These are phyloP conservation scores for Pythium plurisporium DNA, from an alignment of 352 stramenopile species.

Conservation along the genomic window DNA sequence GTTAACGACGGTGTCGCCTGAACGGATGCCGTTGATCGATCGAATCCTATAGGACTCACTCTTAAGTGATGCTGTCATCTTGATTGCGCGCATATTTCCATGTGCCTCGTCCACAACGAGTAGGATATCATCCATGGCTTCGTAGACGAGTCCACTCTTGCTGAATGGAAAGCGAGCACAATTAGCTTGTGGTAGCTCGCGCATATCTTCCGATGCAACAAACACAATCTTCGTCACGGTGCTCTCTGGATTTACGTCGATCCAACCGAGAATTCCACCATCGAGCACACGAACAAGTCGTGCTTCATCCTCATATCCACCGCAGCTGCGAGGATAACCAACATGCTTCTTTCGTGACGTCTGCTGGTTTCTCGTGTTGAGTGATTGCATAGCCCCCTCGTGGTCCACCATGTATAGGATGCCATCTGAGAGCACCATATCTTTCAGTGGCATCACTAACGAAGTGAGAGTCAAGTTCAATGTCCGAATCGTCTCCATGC, in stretches of 20 bases:
- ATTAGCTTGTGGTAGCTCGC: conserved; percentile 1
- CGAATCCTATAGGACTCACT: conserved; percentile 56
- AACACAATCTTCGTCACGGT: not conserved
- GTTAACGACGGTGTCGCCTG: conserved; percentile 12
- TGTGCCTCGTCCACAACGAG: conserved; percentile 14
- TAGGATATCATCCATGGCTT: not conserved
- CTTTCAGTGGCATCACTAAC: not conserved
- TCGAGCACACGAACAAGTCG: not conserved
- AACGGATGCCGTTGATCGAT: conserved; percentile 22
- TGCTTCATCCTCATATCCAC: not conserved
- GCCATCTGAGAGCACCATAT: not conserved
- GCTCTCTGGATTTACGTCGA: not conserved
- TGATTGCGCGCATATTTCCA: conserved; percentile 10
- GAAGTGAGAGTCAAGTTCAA: not conserved
- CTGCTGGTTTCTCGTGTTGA: conserved; percentile 7
- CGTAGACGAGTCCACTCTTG: not conserved
- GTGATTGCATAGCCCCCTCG: not conserved
- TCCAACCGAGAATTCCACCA: not conserved
- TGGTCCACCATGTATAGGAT: conserved; percentile 7
- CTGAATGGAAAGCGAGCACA: not conserved
- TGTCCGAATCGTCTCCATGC: conserved; percentile 1
- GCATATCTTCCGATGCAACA: conserved; percentile 2
- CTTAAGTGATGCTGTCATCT: conserved; percentile 25
- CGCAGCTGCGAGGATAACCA: not conserved
- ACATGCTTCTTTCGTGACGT: conserved; percentile 7